Base-by-base conservation (phyloP, 371 early-diverging fungal species). In the Actinomucor elegans region DNA sequence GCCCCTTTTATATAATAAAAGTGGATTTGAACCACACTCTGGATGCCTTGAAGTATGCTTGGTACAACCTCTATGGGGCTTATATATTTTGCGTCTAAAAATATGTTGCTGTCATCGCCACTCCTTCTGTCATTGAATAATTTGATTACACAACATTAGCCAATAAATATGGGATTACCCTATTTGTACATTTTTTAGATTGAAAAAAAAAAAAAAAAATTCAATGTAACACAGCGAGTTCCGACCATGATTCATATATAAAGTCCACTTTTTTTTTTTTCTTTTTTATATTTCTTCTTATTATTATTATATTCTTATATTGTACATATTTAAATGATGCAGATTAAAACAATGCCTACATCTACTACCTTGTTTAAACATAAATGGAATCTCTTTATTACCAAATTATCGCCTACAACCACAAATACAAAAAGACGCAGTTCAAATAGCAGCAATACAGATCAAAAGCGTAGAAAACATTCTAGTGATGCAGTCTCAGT, bases 401-500 rank as follows among this genome's bases (percentile, higher is more conserved):
- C 43, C 1, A 57, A 57, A 41, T 23, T 57, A 20, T 28, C 57
- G 5, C 35, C 45, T 4, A 26, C 23, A 14, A 17, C 37, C 35
- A 31, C 38, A 23, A 29, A 31, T 5, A 15, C 42, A 32, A 28
- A 8, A 15, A 36, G 32, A 28, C 33, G 8, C 20, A 53, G 18
- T 1, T 14, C 32, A 36, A n/a, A 41, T 41, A 41, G 24, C 41
- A 41, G 21, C 8, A 26, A 24, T 5, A 24, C 26, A 28, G 17
- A 17, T 14, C 3, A 28, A 20, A 50, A 50, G 12, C 37, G 28
- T 17, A 59, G 61, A 47, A 61, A 61, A 36, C 33, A 46, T 9
- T n/a, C n/a, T n/a, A 61, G 61, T 21, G 56, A 61, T 35, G 37
- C 56, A 14, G 40, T 37, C 6, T 61, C 61, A 10, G 61, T 61